Percentiles rank a stretch among this genome's conserved stretches.
Conservation (phyloP, 345 rosid genomes). For the Gossypium turneri region DNA sequence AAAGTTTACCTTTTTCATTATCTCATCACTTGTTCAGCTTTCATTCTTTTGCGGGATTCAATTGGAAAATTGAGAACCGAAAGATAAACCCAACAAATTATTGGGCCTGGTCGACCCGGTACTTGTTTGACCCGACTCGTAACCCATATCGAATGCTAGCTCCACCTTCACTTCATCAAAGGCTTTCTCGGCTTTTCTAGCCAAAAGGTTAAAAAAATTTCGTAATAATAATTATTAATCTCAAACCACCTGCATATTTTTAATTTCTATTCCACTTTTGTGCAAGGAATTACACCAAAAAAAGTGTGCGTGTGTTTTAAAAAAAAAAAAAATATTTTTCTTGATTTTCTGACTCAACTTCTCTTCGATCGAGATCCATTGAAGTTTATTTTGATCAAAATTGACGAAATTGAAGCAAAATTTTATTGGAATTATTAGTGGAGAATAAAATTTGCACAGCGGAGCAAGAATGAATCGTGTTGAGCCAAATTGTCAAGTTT, state of each 20-base stretch:
- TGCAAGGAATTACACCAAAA: background rate
- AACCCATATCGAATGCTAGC: background rate
- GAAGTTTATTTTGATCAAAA: conserved; percentile 5
- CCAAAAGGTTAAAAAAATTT: background rate
- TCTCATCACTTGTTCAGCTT: no score
- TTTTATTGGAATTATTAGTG: background rate
- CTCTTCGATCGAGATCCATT: background rate
- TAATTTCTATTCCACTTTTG: background rate
- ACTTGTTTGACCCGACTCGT: background rate
- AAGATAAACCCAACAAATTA: background rate
- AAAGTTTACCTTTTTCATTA: no score
- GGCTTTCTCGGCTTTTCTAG: background rate
- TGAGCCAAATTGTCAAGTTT: conserved; percentile 28
- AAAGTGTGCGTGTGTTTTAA: no score
- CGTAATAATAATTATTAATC: background rate
- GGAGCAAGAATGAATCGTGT: conserved; percentile 30
- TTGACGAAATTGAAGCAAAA: background rate
- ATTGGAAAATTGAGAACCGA: background rate
- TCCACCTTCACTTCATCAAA: background rate
- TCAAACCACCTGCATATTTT: background rate
- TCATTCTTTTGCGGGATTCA: conserved; percentile 6
- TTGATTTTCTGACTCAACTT: background rate
- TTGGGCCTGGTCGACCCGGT: background rate
- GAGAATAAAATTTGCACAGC: conserved; percentile 20
- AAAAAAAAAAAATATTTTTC: background rate